These are phyloP conservation scores for Gossypium aridum DNA, from an alignment of 441 rosid species.

Conservation along the genomic window DNA sequence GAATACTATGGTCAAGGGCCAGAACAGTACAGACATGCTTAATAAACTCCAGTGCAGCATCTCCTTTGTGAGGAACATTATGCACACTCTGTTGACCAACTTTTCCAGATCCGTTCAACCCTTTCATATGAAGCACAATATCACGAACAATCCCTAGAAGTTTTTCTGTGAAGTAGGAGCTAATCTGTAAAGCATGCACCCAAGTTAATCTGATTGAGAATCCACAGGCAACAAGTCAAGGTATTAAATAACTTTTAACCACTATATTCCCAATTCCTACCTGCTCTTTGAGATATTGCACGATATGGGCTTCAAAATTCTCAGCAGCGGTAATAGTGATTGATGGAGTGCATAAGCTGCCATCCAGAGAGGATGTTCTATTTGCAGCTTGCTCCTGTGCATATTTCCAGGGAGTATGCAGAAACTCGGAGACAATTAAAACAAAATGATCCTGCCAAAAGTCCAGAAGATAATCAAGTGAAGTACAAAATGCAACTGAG, in stretches of 20 bases:
- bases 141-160: slow-evolving; percentile 67
- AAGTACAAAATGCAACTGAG: slow-evolving; percentile 14
- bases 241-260: slow-evolving; percentile 8
- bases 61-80: slow-evolving; percentile 33
- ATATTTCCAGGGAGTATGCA: slow-evolving; percentile 83
- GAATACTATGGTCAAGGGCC: slow-evolving; percentile 77
- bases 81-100: slow-evolving; percentile 21
- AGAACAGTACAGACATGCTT: slow-evolving; percentile 75
- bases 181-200: slow-evolving; percentile 42
- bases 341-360: slow-evolving; percentile 59
- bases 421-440: slow-evolving; percentile 74
- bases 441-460: slow-evolving; percentile 79
- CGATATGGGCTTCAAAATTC: slow-evolving; percentile 55
- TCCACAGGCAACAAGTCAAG: slow-evolving; percentile 2
- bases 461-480: slow-evolving; percentile 14
- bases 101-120: slow-evolving; percentile 35
- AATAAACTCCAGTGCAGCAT: slow-evolving; percentile 76
- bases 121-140: slow-evolving; percentile 50
- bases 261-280: slow-evolving; percentile 27
- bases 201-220: slow-evolving; percentile 12
- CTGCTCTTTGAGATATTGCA: slow-evolving; percentile 69
- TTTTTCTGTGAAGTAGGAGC: slow-evolving; percentile 63
- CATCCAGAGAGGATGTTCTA: slow-evolving; percentile 37
- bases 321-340: slow-evolving; percentile 62
- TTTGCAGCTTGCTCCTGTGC: slow-evolving; percentile 49